Evolutionary conservation across 352 stramenopile species (phyloP).

Genomic region (Globisporangium nunn): DNA sequence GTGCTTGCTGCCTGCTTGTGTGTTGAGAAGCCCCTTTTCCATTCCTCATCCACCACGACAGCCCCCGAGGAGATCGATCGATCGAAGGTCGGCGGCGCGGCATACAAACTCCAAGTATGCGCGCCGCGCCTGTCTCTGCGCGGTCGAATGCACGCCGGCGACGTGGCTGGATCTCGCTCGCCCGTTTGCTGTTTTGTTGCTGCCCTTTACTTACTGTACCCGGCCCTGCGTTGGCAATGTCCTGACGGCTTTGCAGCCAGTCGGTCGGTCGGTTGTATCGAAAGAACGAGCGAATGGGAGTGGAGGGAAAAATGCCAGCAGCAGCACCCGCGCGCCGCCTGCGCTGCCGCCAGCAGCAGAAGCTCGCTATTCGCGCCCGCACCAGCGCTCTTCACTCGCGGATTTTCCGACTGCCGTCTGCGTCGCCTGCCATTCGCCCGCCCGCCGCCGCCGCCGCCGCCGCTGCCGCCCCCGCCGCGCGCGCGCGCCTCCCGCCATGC

Average conservation of each 20-base stretch:
- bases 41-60: neutral
- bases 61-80: too few species aligned
- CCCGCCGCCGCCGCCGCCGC: neutral
- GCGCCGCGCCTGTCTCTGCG: neutral
- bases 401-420: neutral
- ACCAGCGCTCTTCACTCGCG: neutral
- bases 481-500: conserved; percentile 21
- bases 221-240: neutral
- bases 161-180: neutral
- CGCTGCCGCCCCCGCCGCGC: neutral
- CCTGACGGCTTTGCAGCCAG: neutral
- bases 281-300: too few species aligned
- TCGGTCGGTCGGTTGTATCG: neutral
- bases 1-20: too few species aligned
- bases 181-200: neutral
- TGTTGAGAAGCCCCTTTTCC: too few species aligned
- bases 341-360: neutral
- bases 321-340: too few species aligned
- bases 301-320: too few species aligned
- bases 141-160: neutral
- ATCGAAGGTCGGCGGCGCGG: neutral
- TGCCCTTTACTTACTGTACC: too few species aligned
- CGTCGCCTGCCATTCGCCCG: neutral
- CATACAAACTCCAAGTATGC: neutral
- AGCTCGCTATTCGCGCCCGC: neutral